Base-by-base conservation (phyloP, 768 basidiomycete species). In the Tricholomella constricta region DNA sequence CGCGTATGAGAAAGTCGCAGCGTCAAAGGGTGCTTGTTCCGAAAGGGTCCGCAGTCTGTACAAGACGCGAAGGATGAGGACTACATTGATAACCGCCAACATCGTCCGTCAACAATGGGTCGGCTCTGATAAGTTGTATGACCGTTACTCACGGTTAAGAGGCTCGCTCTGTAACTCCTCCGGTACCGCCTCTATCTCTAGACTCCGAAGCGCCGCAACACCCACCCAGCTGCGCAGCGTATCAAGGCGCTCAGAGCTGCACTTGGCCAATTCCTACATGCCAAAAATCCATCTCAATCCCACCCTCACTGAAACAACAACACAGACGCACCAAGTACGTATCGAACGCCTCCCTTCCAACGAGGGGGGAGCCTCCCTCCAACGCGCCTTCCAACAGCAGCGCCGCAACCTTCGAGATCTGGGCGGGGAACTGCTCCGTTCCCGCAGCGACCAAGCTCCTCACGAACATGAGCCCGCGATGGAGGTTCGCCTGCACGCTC, bases 21-120 rank as follows among this genome's bases (percentile, higher is more conserved):
- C 79, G 64, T 96, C 92, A 45, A 98, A 87, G 0, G 93, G 84
- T 0, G 81, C 71, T 57, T 91, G 87, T 56, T 95, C 91, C 0
- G 91, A 85, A 3, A 95, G 74, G 52, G 81, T 88, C 17, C 90
- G 84, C 0, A 98, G 67, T 17, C 91, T 84, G 66, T 96, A 89
- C 2, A 99, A 75, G 1, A 98, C 85, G 23, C 97, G 89, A 41
- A 91, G 74, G 22, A 95, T 78, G 27, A 98, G 74, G 6, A 77
- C 94, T 94, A 52, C 20, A 37, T 27, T 6, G 17, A 17, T 34
- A 14, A 27, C 20, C n/a, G 2, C 2, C 32, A 36, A 29, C 36
- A 36, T 23, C n/a, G 23, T 55, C 32, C 61, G 36, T 42, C 44
- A 25, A 29, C 36, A 31, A 23, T 3, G 17, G 27, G 15, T 20